Conservation (phyloP, 2,329 filamentous ascomycete genomes). For the Fusarium proliferatum region DNA sequence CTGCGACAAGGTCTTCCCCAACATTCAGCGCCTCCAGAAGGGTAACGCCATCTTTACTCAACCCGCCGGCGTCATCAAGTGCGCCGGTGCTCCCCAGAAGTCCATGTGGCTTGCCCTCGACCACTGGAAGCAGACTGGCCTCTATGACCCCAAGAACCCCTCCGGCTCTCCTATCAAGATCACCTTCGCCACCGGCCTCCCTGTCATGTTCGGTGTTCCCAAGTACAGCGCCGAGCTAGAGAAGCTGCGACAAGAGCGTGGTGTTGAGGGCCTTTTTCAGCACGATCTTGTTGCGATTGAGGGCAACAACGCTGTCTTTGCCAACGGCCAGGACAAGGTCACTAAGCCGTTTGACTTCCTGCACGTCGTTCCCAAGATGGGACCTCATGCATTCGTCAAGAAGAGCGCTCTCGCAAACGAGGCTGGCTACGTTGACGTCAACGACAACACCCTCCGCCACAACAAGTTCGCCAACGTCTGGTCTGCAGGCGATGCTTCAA, state of each 20-base stretch:
- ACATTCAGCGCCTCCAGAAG: slow-evolving; percentile 58
- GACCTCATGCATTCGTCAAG: slow-evolving; percentile 64
- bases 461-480: slow-evolving; percentile 67
- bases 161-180: slow-evolving; percentile 60
- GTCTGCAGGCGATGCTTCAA: slow-evolving; percentile 70
- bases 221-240: slow-evolving; percentile 68
- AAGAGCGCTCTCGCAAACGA: slow-evolving; percentile 65
- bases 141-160: slow-evolving; percentile 58
- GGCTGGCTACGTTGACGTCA: slow-evolving; percentile 68
- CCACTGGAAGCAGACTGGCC: slow-evolving; percentile 65
- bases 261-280: slow-evolving; percentile 68
- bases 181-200: slow-evolving; percentile 65
- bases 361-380: slow-evolving; percentile 70
- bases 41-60: slow-evolving; percentile 70
- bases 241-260: slow-evolving; percentile 62
- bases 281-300: slow-evolving; percentile 66
- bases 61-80: slow-evolving; percentile 68
- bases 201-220: slow-evolving; percentile 69
- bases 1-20: slow-evolving; percentile 63
- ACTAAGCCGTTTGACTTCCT: slow-evolving; percentile 63
- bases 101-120: slow-evolving; percentile 71
- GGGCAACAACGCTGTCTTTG: slow-evolving; percentile 64
- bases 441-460: slow-evolving; percentile 63
- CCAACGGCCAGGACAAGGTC: slow-evolving; percentile 57
- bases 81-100: slow-evolving; percentile 71